Base-by-base conservation (phyloP, 108 stramenopile genomes). In the Epithemia pelagica region DNA sequence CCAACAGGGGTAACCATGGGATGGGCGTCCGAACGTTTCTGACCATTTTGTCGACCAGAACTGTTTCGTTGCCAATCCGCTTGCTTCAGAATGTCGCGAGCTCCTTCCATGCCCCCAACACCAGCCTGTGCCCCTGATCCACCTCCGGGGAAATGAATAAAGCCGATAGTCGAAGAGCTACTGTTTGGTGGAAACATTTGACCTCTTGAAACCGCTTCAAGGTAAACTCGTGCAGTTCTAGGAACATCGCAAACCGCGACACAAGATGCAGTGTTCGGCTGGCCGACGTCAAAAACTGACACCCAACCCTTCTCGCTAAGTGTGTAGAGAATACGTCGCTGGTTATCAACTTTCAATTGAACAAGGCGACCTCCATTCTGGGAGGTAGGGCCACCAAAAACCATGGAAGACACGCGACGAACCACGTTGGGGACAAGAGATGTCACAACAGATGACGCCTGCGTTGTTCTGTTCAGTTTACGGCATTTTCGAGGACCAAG, bases 91-190 rank as follows among this genome's bases (percentile, higher is more conserved):
- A 90, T 86, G 8, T 70, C 67, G 28, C 89, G 64, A 19, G 92
- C 92, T 26, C 92, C 92, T 20, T 94, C 88, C 92, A 94, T 94
- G 24, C 92, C 89, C 26, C 92, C 92, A 21, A 94, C 89, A 29
- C 92, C 92, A 52, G 84, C 82, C 75, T 87, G 84, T 21, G 92
- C 92, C 3, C 82, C 74, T 10, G 74, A 67, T 54, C 80, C 77
- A 20, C 85, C 87, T 23, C 91, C 91, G 19, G 84, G 81, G 67
- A 93, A 93, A 22, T 67, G 76, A 19, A 93, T 76, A 27, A 59
- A 68, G 22, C 77, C 87, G 1, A 86, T 67, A 5, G 66, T 60
- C 1, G 74, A 71, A 28, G 76, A 72, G 26, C 59, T 52, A 19
- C 77, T 74, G 20, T 64, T 27, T 0, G 86, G 88, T 2, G 92